Evolutionary conservation across 768 basidiomycete species (phyloP), one percentile per base, ranked within the genome.

Genomic region (Mycena chlorophos): DNA sequence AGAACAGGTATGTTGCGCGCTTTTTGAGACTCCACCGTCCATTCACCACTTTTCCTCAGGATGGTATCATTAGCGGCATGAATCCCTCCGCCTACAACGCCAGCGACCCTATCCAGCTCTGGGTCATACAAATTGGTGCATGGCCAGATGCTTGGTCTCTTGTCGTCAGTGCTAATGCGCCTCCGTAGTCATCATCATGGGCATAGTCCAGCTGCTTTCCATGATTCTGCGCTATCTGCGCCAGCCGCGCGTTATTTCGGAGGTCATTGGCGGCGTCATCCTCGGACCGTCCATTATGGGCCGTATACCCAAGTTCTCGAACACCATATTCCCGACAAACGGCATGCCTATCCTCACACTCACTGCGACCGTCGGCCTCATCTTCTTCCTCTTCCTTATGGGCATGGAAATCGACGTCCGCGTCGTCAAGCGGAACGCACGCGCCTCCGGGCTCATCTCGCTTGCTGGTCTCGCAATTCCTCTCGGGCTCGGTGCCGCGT

Each of bases 181-280:
- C 27, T 45, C 4, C 16, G 28, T 70, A 84, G 88, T 88, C 47
- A 82, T 98, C 61, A 94, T 98, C 73, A 78, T 97, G 54, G 72
- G 71, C 29, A 85, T 94, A 78, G 84, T 86, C 31, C 90, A 94
- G 65, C 55, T 88, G 4, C 82, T 98, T 10, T 78, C 83, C 0
- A 69, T 89, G 19, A 54, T 81, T 49, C 76, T 97, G 20, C 69
- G 75, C 6, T 85, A 79, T 52, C 83, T 96, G 30, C 85, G 83
- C 29, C 95, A 98, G 65, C 96, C 96, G 2, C 79, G 87, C n/a
- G 95, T 98, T 56, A 93, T 97, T 50, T 86, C 94, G 38, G 95
- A 98, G 69, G 88, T 97, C 56, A 83, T 98, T 52, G 92, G 87
- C 0, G 96, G 96, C 20, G 85, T 98, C 60, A 65, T 98, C 20